These are phyloP conservation scores for Sporobolomyces roseus DNA, from an alignment of 768 basidiomycete genomes.

Conservation along the genomic window DNA sequence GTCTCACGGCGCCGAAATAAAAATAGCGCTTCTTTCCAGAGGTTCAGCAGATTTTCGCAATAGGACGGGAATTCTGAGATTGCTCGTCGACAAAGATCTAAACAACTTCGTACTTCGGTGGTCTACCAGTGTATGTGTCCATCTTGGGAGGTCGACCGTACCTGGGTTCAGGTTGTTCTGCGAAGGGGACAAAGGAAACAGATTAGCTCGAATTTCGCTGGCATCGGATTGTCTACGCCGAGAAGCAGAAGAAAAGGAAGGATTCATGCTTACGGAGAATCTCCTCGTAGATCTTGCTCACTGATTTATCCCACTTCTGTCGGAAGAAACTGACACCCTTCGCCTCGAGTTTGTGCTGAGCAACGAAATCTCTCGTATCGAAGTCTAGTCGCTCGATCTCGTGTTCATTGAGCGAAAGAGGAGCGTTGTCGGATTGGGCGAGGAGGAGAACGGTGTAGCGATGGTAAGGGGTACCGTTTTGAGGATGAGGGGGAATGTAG, in stretches of 20 bases:
- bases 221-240: background rate
- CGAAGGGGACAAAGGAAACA: background rate
- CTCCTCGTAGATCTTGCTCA: conserved; percentile 61
- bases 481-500: conserved; percentile 89
- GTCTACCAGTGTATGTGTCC: conserved; percentile 52
- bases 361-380: conserved; percentile 62
- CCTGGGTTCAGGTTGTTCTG: conserved; percentile 57
- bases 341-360: conserved; percentile 56
- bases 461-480: conserved; percentile 81
- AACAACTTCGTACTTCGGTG: conserved; percentile 44
- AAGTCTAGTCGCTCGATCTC: conserved; percentile 50
- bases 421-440: conserved; percentile 55
- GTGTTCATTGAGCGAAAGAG: background rate
- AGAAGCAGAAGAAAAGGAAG: background rate
- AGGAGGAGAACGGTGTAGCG: conserved; percentile 77
- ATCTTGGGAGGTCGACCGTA: conserved; percentile 58
- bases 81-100: no score
- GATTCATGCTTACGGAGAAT: conserved; percentile 60
- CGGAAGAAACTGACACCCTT: conserved; percentile 82
- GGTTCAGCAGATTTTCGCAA: no score
- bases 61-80: background rate
- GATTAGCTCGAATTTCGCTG: background rate
- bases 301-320: conserved; percentile 60
- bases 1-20: no score
- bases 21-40: no score